phyloP scores from a whole-genome alignment of 2,329 filamentous ascomycete species.

The Calycina marina region DNA sequence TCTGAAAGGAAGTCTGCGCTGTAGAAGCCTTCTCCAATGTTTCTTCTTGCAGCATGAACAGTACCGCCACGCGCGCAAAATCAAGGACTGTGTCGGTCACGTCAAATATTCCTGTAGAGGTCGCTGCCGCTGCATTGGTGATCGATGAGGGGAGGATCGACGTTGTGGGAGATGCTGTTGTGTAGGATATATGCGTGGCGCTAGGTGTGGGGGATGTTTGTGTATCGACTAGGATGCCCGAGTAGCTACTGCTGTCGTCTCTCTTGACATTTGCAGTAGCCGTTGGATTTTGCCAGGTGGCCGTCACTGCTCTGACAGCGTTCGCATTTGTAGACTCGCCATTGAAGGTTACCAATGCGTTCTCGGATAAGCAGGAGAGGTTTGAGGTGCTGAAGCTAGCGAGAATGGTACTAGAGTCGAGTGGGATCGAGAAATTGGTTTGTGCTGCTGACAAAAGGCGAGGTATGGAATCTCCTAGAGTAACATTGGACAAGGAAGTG shows the following conservation, averaged over 20 bases:
- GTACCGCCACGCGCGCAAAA: constrained; percentile 46
- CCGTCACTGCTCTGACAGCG: constrained; percentile 5
- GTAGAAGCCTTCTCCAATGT: constrained; percentile 33
- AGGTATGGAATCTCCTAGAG: constrained; percentile 66
- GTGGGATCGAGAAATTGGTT: constrained; percentile 58
- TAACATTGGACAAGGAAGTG: constrained; percentile 44
- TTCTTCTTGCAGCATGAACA: constrained; percentile 45
- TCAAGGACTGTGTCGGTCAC: constrained; percentile 43
- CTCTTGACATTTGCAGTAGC: background rate
- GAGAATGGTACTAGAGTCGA: constrained; percentile 40
- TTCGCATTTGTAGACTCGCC: constrained; percentile 25
- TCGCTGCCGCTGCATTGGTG: constrained; percentile 4
- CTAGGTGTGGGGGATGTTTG: constrained; percentile 1
- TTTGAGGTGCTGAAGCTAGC: constrained; percentile 27
- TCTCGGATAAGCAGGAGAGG: constrained; percentile 71
- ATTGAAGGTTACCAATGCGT: constrained; percentile 75
- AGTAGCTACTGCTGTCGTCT: background rate
- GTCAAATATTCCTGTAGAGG: constrained; percentile 25
- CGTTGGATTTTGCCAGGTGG: background rate
- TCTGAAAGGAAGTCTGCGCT: constrained; percentile 39
- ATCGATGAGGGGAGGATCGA: constrained; percentile 5
- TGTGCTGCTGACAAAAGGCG: constrained; percentile 52
- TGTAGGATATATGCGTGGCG: constrained; percentile 3
- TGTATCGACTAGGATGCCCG: background rate
- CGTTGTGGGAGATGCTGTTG: constrained; percentile 6